A percentile compares a stretch with the other conserved stretches of the same genome.
phyloP scores from a whole-genome alignment of 805 yeast genomes.

The Scheffersomyces spartinae region DNA sequence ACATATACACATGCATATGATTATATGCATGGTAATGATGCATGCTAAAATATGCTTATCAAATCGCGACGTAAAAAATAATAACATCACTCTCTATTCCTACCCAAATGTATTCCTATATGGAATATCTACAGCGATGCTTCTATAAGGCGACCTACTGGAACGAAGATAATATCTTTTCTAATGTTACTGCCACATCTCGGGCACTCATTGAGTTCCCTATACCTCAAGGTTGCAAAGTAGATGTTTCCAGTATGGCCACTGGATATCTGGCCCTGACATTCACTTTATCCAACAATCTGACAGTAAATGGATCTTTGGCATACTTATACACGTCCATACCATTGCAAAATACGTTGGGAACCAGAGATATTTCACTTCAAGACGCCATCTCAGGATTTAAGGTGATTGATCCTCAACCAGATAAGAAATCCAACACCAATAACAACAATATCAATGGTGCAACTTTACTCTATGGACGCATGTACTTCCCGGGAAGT shows the following conservation, averaged over 20 bases:
- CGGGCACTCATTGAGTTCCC: slow-evolving; percentile 59
- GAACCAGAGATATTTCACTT: slow-evolving; percentile 41
- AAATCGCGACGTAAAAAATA: too few species aligned
- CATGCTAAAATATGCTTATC: too few species aligned
- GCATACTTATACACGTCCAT: slow-evolving; percentile 69
- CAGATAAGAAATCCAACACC: slow-evolving; percentile 6
- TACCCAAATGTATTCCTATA: slow-evolving; percentile 60
- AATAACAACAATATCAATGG: slow-evolving; percentile 8
- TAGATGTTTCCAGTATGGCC: slow-evolving; percentile 61
- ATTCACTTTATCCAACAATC: slow-evolving; percentile 53
- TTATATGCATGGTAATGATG: too few species aligned
- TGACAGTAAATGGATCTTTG: slow-evolving; percentile 65
- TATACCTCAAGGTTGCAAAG: slow-evolving; percentile 53
- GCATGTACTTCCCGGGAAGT: slow-evolving; percentile 80
- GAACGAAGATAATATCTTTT: slow-evolving; percentile 71
- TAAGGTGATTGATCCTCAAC: slow-evolving; percentile 38
- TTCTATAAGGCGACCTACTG: slow-evolving; percentile 64
- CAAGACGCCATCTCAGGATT: slow-evolving; percentile 67
- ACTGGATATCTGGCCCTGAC: slow-evolving; percentile 63
- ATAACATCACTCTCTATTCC: too few species aligned
- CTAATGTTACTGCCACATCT: slow-evolving; percentile 64
- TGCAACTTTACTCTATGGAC: slow-evolving; percentile 62
- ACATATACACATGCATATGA: too few species aligned
- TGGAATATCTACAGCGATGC: slow-evolving; percentile 74
- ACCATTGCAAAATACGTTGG: slow-evolving; percentile 38